A percentile compares a stretch with the other conserved stretches of the same genome.
These are phyloP conservation scores for Erigeron philadelphicus DNA, from an alignment of 140 eudicot genomes.

Conservation along the genomic window DNA sequence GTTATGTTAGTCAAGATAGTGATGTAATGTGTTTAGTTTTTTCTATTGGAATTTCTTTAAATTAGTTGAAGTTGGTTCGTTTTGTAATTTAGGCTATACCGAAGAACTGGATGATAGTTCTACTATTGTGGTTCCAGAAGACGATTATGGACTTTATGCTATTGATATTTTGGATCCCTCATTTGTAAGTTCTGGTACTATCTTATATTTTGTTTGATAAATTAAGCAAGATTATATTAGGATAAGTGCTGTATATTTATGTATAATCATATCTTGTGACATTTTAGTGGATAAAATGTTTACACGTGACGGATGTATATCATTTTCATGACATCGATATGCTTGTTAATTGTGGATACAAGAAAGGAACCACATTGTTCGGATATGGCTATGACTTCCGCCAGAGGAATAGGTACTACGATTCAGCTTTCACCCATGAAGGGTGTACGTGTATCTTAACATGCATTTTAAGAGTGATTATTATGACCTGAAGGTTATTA, in stretches of 20 bases:
- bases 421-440: constrained; percentile 4
- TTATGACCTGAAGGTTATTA: not conserved
- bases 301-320: constrained; percentile 66
- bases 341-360: constrained; percentile 81
- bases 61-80: not conserved
- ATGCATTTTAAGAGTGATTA: not conserved
- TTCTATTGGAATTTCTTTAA: not conserved
- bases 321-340: constrained; percentile 92
- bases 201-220: not conserved
- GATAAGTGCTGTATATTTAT: not conserved
- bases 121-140: constrained; percentile 75
- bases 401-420: constrained; percentile 75
- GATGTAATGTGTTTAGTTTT: not conserved
- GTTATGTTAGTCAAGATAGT: not conserved
- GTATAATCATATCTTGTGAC: constrained; percentile 11
- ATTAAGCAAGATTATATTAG: not conserved
- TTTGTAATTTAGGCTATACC: constrained; percentile 54
- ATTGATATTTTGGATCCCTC: constrained; percentile 87
- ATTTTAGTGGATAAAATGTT: constrained; percentile 57
- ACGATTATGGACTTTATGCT: constrained; percentile 90
- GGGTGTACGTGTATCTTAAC: not conserved
- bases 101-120: constrained; percentile 66
- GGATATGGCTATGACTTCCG: constrained; percentile 95
- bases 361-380: constrained; percentile 89
- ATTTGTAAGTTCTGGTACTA: constrained; percentile 34